A percentile compares a stretch with the other conserved stretches of the same genome.
These are phyloP conservation scores for Colletotrichum spaethianum DNA, from an alignment of 2,329 filamentous ascomycete genomes.

Conservation along the genomic window DNA sequence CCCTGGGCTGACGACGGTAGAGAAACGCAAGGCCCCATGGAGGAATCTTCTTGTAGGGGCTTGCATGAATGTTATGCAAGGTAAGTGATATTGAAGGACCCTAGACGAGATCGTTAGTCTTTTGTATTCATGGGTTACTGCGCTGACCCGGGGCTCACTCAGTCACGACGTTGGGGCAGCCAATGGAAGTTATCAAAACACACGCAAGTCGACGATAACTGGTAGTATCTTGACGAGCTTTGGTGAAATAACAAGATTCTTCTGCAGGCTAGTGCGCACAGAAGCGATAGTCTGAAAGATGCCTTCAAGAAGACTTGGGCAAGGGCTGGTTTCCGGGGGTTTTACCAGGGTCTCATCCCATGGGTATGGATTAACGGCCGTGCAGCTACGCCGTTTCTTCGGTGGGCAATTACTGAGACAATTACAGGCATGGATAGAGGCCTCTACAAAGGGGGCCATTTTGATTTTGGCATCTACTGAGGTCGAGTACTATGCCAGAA, in stretches of 20 bases:
- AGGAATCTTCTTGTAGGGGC: constrained; percentile 19
- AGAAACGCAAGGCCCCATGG: constrained; percentile 25
- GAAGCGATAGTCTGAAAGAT: constrained; percentile 23
- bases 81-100: not conserved
- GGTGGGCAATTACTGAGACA: not conserved
- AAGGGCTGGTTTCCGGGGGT: constrained; percentile 29
- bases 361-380: constrained; percentile 19
- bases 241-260: too few species aligned
- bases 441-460: constrained; percentile 28
- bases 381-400: not conserved
- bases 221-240: not conserved
- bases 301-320: constrained; percentile 36
- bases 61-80: constrained; percentile 25
- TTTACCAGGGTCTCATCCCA: constrained; percentile 42
- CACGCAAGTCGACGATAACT: constrained; percentile 11
- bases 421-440: constrained; percentile 31
- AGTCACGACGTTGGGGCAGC: constrained; percentile 41
- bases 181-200: constrained; percentile 42
- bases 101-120: not conserved
- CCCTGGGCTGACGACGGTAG: not conserved
- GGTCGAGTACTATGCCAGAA: constrained; percentile 14
- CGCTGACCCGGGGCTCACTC: not conserved
- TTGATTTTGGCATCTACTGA: constrained; percentile 21
- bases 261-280: constrained; percentile 17
- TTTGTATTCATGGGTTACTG: not conserved